Evolutionary conservation across 495 filamentous ascomycete species (phyloP).

Genomic region (Aspergillus avenaceus): DNA sequence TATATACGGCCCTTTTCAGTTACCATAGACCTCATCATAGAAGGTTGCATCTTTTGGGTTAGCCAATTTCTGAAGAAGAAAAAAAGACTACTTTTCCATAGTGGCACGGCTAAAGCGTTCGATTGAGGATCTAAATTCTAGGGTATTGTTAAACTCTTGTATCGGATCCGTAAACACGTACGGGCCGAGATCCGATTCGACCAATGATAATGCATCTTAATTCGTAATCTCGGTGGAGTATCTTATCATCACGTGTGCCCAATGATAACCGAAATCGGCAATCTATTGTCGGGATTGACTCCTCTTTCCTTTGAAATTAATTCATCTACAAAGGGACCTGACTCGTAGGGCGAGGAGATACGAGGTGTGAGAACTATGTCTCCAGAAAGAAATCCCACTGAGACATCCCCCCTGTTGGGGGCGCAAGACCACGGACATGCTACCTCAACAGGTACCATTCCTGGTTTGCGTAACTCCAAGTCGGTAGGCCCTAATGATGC

Average conservation of each 20-base stretch:
- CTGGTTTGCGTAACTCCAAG: slow-evolving; percentile 17
- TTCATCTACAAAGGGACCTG: too few relatives aligned
- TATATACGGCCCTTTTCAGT: too few relatives aligned
- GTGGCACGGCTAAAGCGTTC: too few relatives aligned
- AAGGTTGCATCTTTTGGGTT: too few relatives aligned
- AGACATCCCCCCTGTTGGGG: slow-evolving; percentile 42
- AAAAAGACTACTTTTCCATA: too few relatives aligned
- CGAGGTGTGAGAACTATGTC: slow-evolving; percentile 21
- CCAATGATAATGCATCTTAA: neutral
- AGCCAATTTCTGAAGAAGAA: too few relatives aligned
- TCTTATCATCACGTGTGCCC: slow-evolving; percentile 12
- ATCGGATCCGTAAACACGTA: too few relatives aligned
- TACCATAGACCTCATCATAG: too few relatives aligned
- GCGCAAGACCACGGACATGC: slow-evolving; percentile 21
- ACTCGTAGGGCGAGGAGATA: slow-evolving; percentile 5
- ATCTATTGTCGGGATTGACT: neutral
- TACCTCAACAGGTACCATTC: slow-evolving; percentile 25
- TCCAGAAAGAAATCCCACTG: slow-evolving; percentile 22
- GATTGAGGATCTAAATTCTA: too few relatives aligned
- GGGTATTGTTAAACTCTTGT: too few relatives aligned
- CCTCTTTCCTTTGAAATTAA: too few relatives aligned
- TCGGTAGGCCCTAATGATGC: slow-evolving; percentile 8
- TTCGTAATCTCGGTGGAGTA: slow-evolving; percentile 1
- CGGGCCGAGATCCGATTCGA: neutral
- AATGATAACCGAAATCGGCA: neutral